These are phyloP conservation scores for Dryadomyces sulphureus DNA, from an alignment of 2,329 filamentous ascomycete species.

Conservation along the genomic window DNA sequence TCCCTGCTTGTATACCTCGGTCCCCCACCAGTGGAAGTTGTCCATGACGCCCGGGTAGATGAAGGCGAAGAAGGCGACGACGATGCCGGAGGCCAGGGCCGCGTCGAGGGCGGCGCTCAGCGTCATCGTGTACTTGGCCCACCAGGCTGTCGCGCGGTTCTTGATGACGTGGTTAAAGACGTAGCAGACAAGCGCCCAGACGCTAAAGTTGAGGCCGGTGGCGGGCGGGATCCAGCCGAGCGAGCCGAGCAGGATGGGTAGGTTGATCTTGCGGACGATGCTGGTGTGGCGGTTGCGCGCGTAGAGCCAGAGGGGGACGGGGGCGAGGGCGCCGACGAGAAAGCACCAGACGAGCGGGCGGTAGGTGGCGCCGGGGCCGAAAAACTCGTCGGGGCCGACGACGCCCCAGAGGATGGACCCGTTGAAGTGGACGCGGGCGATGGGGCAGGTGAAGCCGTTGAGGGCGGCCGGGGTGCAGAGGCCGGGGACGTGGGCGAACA, in stretches of 20 bases:
- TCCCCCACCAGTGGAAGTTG: slow-evolving; percentile 75
- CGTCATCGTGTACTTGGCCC: slow-evolving; percentile 86
- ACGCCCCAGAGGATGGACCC: slow-evolving; percentile 83
- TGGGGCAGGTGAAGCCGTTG: slow-evolving; percentile 77
- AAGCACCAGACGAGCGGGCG: slow-evolving; percentile 70
- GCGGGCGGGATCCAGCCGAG: slow-evolving; percentile 80
- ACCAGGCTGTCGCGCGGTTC: slow-evolving; percentile 58
- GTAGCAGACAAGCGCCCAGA: slow-evolving; percentile 77
- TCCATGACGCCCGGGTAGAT: slow-evolving; percentile 66
- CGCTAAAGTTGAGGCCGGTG: slow-evolving; percentile 73
- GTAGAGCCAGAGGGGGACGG: slow-evolving; percentile 61
- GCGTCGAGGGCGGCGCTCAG: slow-evolving; percentile 72
- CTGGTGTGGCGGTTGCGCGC: slow-evolving; percentile 42
- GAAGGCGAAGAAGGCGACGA: slow-evolving; percentile 75
- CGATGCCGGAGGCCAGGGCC: slow-evolving; percentile 66
- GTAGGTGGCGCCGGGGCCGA: slow-evolving; percentile 62
- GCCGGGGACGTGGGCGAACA: slow-evolving; percentile 62
- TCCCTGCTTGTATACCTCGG: slow-evolving; percentile 68
- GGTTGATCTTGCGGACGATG: slow-evolving; percentile 61
- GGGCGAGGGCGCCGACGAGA: slow-evolving; percentile 58
- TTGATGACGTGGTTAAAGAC: slow-evolving; percentile 68
- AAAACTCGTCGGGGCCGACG: slow-evolving; percentile 70
- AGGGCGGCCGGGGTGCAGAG: slow-evolving; percentile 70
- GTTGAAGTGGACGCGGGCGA: slow-evolving; percentile 80
- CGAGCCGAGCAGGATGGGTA: slow-evolving; percentile 71